Evolutionary conservation across 106 monocot species (phyloP), one percentile per base, ranked within the genome.

Genomic region (Dioscorea zingiberensis): DNA sequence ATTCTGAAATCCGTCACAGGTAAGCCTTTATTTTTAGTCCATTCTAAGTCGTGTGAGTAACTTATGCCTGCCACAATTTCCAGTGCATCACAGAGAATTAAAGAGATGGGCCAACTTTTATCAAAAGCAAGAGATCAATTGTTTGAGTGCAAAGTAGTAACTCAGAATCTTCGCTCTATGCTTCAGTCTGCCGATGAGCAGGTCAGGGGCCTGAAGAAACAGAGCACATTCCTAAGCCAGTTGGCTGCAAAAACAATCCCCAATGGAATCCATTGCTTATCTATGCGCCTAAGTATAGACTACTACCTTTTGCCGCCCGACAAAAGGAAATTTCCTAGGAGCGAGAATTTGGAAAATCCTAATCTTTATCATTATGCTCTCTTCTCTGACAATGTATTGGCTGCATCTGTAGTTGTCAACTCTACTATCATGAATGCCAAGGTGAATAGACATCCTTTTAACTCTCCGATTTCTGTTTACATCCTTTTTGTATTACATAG

Each of bases 211-310:
- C 71, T 88, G 54, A 88, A 88, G 70, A 88, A 88, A 67, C 88
- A 88, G 67, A 84, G 84, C 74, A 81, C 84, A 46, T 88, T 84
- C 54, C 67, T 88, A 13, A 81, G 84, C 70, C 88, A 88, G 70
- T 64, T 88, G 76, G 88, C 84, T 70, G 88, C 88, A 66, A 88
- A 88, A 66, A 88, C 88, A 32, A 84, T 88, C 70, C 88, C 88
- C 38, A 88, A 84, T 73, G 77, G 84, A 14, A 84, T 88, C 62
- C 84, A 88, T 45, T 88, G 88, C 30, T 78, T 88, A 59, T 88
- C 88, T 15, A 84, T 88, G 88, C 74, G 84, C 47, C 38, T 88
- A 54, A 88, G 71, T 27, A 88, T 88, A 54, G 81, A 71, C 62
- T 88, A 88, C 63, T 78, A 88, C 51, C 84, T 88, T 23, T 84